Evolutionary conservation across 2,329 filamentous ascomycete species (phyloP).

Genomic region (Albifimbria verrucaria): DNA sequence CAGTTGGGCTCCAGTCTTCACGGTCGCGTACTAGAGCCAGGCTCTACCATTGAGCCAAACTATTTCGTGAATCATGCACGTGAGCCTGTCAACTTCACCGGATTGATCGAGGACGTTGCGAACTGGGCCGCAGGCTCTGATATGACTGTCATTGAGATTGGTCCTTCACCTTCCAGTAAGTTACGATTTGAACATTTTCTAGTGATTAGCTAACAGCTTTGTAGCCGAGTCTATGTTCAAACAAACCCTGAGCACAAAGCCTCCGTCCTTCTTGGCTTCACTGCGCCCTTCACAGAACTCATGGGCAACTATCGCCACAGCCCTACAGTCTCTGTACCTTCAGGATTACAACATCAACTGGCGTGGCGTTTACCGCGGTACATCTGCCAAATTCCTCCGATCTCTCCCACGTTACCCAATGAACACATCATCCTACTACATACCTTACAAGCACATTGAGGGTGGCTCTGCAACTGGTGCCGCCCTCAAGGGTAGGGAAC

Average conservation of each 20-base stretch:
- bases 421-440: neutral
- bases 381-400: neutral
- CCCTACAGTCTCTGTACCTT: neutral
- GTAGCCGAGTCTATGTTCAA: constrained; percentile 2
- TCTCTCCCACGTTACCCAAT: neutral
- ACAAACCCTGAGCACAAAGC: neutral
- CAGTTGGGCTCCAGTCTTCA: constrained; percentile 13
- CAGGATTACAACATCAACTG: neutral
- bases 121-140: neutral
- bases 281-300: neutral
- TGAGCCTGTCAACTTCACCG: constrained; percentile 20
- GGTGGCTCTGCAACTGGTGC: neutral
- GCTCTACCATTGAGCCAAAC: neutral
- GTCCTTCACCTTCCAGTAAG: constrained; percentile 15
- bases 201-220: neutral
- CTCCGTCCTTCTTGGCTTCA: neutral
- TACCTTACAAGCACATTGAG: neutral
- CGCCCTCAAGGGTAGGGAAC: neutral
- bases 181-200: neutral
- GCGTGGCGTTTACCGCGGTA: neutral
- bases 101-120: constrained; percentile 9
- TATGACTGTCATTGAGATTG: constrained; percentile 14
- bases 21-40: constrained; percentile 6
- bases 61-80: constrained; percentile 19
- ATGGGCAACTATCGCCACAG: neutral